Conservation (phyloP, 2,329 filamentous ascomycete species). For the Penicillium nordicum region DNA sequence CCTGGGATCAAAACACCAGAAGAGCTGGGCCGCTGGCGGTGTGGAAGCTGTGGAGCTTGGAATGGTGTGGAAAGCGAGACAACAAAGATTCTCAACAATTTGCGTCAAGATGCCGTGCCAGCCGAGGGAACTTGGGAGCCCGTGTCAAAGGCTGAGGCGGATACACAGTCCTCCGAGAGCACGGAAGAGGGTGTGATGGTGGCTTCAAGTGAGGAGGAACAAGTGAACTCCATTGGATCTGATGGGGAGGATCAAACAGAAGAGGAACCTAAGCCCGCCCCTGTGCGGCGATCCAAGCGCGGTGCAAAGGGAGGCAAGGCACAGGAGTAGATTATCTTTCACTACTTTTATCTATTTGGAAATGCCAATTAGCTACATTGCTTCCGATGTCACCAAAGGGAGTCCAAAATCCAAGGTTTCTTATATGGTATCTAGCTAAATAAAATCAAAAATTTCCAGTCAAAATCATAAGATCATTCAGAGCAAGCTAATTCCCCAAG, state of each 20-base stretch:
- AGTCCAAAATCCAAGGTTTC: not conserved
- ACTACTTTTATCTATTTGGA: not conserved
- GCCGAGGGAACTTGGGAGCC: slow-evolving; percentile 24
- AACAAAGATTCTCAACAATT: slow-evolving; percentile 66
- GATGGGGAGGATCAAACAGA: slow-evolving; percentile 19
- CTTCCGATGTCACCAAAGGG: not conserved
- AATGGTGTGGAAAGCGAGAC: slow-evolving; percentile 82
- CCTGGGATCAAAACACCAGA: slow-evolving; percentile 74
- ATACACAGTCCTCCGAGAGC: slow-evolving; percentile 16
- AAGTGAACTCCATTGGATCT: slow-evolving; percentile 19
- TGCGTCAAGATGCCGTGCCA: slow-evolving; percentile 38
- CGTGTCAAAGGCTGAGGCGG: slow-evolving; percentile 19
- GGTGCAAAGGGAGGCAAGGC: slow-evolving; percentile 23
- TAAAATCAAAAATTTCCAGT: not conserved
- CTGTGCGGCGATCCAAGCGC: slow-evolving; percentile 25
- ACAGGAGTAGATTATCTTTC: slow-evolving; percentile 18
- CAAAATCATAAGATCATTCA: not conserved
- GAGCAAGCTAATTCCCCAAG: not conserved
- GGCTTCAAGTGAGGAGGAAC: slow-evolving; percentile 28
- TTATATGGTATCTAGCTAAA: not conserved
- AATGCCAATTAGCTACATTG: not conserved
- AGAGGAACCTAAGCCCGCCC: slow-evolving; percentile 15
- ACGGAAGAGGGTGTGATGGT: slow-evolving; percentile 30
- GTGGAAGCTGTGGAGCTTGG: slow-evolving; percentile 73
- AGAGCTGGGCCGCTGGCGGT: slow-evolving; percentile 84